Evolutionary conservation across 495 filamentous ascomycete genomes (phyloP).

Genomic region (Neurospora sp.): DNA sequence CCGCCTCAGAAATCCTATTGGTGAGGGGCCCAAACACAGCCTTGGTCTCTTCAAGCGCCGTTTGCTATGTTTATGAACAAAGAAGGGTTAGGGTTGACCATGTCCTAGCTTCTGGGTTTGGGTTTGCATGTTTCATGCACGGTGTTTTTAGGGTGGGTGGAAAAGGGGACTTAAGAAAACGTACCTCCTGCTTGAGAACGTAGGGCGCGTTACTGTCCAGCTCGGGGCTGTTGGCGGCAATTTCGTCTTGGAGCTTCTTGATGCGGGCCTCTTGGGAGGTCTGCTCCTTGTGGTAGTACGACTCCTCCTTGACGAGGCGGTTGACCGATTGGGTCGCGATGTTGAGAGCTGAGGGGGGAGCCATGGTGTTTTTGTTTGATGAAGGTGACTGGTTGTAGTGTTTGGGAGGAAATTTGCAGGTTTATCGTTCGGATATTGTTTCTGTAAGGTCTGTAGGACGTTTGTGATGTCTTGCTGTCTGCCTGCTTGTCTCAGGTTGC

Average conservation of each 20-base stretch:
- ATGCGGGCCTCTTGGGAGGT: constrained; percentile 60
- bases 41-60: constrained; percentile 71
- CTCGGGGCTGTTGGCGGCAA: constrained; percentile 23
- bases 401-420: neutral
- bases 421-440: neutral
- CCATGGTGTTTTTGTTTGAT: constrained; percentile 12
- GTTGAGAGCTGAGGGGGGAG: constrained; percentile 19
- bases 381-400: neutral
- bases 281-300: constrained; percentile 78
- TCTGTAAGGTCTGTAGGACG: neutral
- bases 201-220: constrained; percentile 61
- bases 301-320: constrained; percentile 85
- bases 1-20: constrained; percentile 53
- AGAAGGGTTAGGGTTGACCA: constrained; percentile 15
- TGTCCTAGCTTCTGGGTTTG: neutral
- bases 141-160: neutral
- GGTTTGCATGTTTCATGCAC: neutral
- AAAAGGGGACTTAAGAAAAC: constrained; percentile 3
- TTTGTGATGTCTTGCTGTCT: neutral
- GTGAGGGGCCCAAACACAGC: constrained; percentile 61
- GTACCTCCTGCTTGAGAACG: constrained; percentile 74
- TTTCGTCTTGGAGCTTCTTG: constrained; percentile 51
- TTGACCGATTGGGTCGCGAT: constrained; percentile 38
- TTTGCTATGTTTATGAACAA: constrained; percentile 38
- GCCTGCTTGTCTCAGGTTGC: neutral